Conservation (phyloP, 2,329 filamentous ascomycete species). For the Fusarium coicis region DNA sequence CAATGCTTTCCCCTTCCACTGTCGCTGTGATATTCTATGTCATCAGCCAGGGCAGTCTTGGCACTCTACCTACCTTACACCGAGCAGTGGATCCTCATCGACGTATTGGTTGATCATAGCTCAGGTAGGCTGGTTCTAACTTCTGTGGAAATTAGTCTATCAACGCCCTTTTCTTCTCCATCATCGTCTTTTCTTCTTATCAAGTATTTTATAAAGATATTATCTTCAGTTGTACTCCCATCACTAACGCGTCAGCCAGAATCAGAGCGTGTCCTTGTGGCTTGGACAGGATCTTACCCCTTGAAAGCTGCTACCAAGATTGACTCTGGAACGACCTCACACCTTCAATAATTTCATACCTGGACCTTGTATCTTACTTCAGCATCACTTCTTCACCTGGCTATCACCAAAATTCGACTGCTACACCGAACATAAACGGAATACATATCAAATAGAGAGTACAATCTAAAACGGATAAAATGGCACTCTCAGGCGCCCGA, state of each 20-base stretch:
- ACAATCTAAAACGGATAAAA: slow-evolving; percentile 5
- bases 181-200: background rate
- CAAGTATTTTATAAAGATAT: background rate
- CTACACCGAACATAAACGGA: background rate
- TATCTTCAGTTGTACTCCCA: background rate
- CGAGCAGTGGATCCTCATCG: slow-evolving; percentile 24
- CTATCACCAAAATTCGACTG: slow-evolving; percentile 5
- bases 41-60: slow-evolving; percentile 11
- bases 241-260: slow-evolving; percentile 2
- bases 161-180: background rate
- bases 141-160: slow-evolving; percentile 30
- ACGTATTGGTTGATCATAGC: slow-evolving; percentile 22
- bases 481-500: slow-evolving; percentile 44
- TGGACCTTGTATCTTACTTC: slow-evolving; percentile 6
- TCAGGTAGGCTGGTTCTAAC: slow-evolving; percentile 18
- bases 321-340: slow-evolving; percentile 37
- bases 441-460: background rate
- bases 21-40: background rate
- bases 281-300: slow-evolving; percentile 19
- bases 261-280: background rate
- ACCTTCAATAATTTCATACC: background rate
- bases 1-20: background rate
- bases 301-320: slow-evolving; percentile 2
- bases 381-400: background rate
- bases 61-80: slow-evolving; percentile 1